Evolutionary conservation across 1,139 yeast species (phyloP).

Genomic region (Diutina sp.): DNA sequence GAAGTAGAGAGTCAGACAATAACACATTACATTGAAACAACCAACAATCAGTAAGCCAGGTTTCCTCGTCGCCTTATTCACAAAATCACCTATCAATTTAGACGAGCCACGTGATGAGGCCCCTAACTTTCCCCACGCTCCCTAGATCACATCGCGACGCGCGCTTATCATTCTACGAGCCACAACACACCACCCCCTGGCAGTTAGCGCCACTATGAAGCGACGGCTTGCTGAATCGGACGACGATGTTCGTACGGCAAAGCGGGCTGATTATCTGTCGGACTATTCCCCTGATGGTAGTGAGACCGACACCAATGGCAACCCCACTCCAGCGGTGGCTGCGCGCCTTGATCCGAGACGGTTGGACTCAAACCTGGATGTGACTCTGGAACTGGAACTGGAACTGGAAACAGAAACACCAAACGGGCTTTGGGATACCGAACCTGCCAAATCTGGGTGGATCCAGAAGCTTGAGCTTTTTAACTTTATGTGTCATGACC

Average conservation of each 20-base stretch:
- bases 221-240: neutral
- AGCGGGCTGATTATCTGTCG: neutral
- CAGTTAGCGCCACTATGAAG: neutral
- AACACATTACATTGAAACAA: neutral
- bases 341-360: neutral
- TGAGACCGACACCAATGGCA: neutral
- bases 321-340: neutral
- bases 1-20: no score
- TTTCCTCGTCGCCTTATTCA: neutral
- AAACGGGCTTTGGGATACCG: neutral
- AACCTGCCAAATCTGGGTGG: conserved; percentile 30
- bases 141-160: neutral
- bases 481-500: conserved; percentile 78
- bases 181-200: neutral
- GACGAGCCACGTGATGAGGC: neutral
- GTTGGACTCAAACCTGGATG: neutral
- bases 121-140: neutral
- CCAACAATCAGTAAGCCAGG: neutral
- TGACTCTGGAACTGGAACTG: neutral
- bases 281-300: neutral
- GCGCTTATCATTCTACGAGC: neutral
- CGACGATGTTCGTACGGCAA: neutral
- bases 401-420: neutral
- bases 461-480: conserved; percentile 44
- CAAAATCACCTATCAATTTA: neutral